Base-by-base conservation (phyloP, 371 early-diverging fungal genomes). In the Mortierella sp. region DNA sequence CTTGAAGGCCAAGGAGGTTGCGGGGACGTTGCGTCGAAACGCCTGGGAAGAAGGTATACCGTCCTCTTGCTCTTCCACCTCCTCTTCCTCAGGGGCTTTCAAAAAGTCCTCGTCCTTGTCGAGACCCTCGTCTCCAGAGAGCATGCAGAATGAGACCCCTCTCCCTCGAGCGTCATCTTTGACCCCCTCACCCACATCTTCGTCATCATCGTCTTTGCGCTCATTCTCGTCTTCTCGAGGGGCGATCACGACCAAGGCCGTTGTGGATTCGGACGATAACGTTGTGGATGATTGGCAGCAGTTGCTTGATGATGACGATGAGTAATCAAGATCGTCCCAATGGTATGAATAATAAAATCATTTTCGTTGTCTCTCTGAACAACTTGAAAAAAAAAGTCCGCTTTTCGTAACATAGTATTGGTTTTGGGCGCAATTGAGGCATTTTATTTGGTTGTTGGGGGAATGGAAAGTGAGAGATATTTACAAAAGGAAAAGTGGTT, bases 281-380 rank as follows among this genome's bases (percentile, higher is more conserved):
- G 70, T 70, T 6, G 70, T 70, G 22, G 70, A 70, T 61, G 70
- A 70, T 29, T 70, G 70, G 70, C 70, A 70, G 24, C 53, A 70
- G 34, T 45, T 70, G 39, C 24, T 70, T 8, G 70, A 70, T 58
- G 70, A 70, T n/a, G 58, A 61, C 37, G 19, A 11, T 47, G 47
- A 47, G 47, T n/a, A n/a, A 55, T 55, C 31, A 19, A 55, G 6
- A 48, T 2, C 6, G 24, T 8, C n/a, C 24, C 22, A 50, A 50
- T 50, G 6, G 24, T 10, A n/a, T 50, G 50, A 50, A 50, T 50
- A 8, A 10, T 10, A n/a, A n/a, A 24, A 50, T 24, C n/a, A 14
- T 47, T n/a, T 24, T n/a, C n/a, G 50, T 2, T 14, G 7, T 53
- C 53, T 53, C 29, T 53, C 53, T 11, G 19, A 6, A 26, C 5